Conservation (phyloP, 192 early-diverging fungal species). For the Neocallimastix lanati region DNA sequence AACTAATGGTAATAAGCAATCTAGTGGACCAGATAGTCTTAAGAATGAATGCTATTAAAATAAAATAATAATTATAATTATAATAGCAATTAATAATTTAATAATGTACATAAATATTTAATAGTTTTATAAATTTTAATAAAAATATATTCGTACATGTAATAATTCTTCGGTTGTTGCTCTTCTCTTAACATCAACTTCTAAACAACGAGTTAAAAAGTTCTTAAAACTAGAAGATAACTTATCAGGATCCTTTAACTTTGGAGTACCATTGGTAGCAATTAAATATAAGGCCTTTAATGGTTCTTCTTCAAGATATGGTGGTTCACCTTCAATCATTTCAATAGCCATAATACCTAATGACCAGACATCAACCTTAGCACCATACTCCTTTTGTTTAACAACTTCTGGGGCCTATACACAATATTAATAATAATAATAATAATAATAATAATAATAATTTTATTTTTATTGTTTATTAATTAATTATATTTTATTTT, state of each 20-base stretch:
- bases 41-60: constrained; percentile 5
- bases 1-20: no score
- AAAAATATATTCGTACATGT: neutral
- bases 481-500: no score
- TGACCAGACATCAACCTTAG: constrained; percentile 76
- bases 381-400: no score
- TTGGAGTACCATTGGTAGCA: no score
- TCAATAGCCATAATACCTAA: no score
- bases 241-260: constrained; percentile 69
- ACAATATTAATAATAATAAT: no score
- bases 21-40: no score
- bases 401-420: constrained; percentile 60
- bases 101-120: no score
- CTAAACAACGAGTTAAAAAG: constrained; percentile 72
- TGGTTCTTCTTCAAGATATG: constrained; percentile 90
- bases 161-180: constrained; percentile 59
- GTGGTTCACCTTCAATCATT: no score
- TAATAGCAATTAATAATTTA: no score
- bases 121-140: neutral
- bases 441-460: no score
- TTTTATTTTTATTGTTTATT: no score
- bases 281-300: constrained; percentile 85
- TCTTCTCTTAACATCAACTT: constrained; percentile 69
- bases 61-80: constrained; percentile 14
- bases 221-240: constrained; percentile 59